Conservation (phyloP, 1,284 basidiomycete genomes). For the Psilocybe mexicana region DNA sequence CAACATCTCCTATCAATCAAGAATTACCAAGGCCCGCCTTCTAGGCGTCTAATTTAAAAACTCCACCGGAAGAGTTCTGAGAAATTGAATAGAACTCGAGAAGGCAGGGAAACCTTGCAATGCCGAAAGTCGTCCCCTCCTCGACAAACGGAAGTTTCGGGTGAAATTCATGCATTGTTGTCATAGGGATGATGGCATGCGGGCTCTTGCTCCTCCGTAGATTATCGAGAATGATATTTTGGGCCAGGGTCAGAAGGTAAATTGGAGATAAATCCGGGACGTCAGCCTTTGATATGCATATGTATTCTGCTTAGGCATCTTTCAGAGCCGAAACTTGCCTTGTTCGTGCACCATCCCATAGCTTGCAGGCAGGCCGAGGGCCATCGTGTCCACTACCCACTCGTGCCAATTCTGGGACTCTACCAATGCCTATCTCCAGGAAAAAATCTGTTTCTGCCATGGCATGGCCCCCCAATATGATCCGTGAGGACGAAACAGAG, state of each 20-base stretch:
- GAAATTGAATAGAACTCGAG: neutral
- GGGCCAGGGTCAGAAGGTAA: conserved; percentile 8
- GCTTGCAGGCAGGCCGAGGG: conserved; percentile 3
- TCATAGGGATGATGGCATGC: conserved; percentile 15
- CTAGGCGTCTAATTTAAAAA: neutral
- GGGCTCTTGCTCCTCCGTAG: conserved; percentile 3
- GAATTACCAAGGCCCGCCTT: too few species aligned
- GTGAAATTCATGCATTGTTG: conserved; percentile 4
- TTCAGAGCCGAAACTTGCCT: conserved; percentile 4
- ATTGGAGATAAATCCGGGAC: conserved; percentile 6
- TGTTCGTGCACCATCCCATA: neutral
- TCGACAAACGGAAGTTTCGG: conserved; percentile 9
- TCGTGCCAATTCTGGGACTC: neutral
- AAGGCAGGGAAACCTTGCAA: neutral
- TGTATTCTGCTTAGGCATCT: conserved; percentile 5
- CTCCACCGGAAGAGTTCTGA: neutral
- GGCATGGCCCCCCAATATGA: conserved; percentile 38
- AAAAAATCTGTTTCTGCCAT: conserved; percentile 16
- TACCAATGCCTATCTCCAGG: conserved; percentile 21
- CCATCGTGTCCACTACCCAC: neutral
- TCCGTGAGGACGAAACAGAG: conserved; percentile 34
- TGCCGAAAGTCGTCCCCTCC: neutral
- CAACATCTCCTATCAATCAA: too few species aligned
- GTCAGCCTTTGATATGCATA: conserved; percentile 14
- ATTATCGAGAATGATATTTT: conserved; percentile 7